These are phyloP conservation scores for Vicia faba DNA, from an alignment of 306 rosid genomes.

Conservation along the genomic window DNA sequence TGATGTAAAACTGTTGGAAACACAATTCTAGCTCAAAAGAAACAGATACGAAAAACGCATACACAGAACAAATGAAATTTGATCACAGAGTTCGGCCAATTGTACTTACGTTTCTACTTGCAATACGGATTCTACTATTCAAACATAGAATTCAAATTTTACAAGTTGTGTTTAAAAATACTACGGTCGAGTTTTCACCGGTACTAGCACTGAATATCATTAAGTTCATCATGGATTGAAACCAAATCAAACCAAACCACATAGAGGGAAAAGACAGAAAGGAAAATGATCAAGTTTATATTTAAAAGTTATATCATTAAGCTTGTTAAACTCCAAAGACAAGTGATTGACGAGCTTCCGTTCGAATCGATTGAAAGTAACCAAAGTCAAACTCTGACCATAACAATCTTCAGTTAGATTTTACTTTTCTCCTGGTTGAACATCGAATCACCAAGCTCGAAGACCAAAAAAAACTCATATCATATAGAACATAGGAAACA, in stretches of 20 bases:
- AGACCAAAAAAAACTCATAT: conserved; percentile 8
- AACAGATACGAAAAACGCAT: no score
- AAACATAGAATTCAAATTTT: no score
- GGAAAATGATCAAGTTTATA: conserved; percentile 19
- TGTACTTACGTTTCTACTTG: no score
- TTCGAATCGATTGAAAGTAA: neutral
- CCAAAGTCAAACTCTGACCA: neutral
- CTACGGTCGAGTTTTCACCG: neutral
- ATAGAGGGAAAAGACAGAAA: conserved; percentile 4
- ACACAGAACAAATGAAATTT: no score
- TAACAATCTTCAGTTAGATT: neutral
- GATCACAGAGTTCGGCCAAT: no score
- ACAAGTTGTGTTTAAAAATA: no score
- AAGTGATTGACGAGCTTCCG: neutral
- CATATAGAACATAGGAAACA: conserved; percentile 22
- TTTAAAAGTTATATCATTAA: conserved; percentile 15
- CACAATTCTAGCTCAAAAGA: no score
- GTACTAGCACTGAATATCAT: conserved; percentile 25
- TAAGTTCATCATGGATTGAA: conserved; percentile 28
- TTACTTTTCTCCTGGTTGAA: neutral
- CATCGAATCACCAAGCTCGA: neutral
- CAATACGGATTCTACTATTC: no score
- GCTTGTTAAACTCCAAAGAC: conserved; percentile 27
- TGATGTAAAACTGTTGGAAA: conserved; percentile 1
- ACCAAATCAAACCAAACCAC: conserved; percentile 8